Base-by-base conservation (phyloP, 352 stramenopile genomes). In the Globisporangium apiculatum region DNA sequence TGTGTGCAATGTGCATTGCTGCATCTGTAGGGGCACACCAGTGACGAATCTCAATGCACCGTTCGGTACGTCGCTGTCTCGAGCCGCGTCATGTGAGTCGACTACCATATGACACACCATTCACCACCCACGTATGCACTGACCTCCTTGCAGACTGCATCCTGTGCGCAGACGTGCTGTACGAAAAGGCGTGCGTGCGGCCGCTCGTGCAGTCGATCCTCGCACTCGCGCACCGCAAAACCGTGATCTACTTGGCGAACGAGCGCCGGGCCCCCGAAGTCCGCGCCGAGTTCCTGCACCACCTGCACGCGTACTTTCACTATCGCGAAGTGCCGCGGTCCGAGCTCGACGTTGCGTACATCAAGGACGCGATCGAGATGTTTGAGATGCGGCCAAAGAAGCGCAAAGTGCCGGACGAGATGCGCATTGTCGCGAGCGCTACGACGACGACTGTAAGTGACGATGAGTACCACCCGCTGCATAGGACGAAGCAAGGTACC, bases 351-450 rank as follows among this genome's bases (percentile, higher is more conserved):
- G 54, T 68, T 1, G 73, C 76, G 7, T 90, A 88, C 66, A 72
- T 86, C 37, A 87, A 89, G 57, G 77, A 88, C 9, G 62, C 77
- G 0, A 89, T 94, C 55, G 79, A 94, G 57, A 70, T 94, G 53
- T 91, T 89, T 56, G 75, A 91, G 66, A 72, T 89, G 67, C 72
- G 75, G 9, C 75, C 77, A 5, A 91, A 91, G 67, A 89, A 86
- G 54, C 80, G 79, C 53, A 90, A 85, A 55, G 68, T 89, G 12
- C 83, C 83, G 0, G 37, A 68, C 5, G 79, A 88, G 59, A 89
- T 94, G 80, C 57, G 73, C 58, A 91, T 94, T 8, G 56, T 61
- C 48, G 54, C 17, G 58, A 45, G 9, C 50, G 68, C 8, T 64
- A 70, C 1, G 59, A 68, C 2, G 46, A 31, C 24, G 24, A 31